These are phyloP conservation scores for Cutaneotrichosporon curvatum DNA, from an alignment of 1,284 basidiomycete species.

Conservation along the genomic window DNA sequence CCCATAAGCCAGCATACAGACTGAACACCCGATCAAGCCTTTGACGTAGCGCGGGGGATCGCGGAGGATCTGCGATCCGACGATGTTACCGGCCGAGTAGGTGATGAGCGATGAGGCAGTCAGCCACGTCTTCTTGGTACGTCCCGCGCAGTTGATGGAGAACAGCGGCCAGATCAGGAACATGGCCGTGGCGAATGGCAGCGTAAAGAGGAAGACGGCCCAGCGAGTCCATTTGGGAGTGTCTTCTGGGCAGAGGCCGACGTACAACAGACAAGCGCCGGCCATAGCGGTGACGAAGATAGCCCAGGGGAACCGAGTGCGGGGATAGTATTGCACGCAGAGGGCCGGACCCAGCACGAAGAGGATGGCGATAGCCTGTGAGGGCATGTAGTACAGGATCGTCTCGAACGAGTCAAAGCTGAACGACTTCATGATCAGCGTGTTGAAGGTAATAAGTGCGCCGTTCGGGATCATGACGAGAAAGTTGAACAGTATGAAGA, in stretches of 20 bases:
- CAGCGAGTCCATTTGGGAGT: conserved; percentile 21
- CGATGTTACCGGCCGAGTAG: conserved; percentile 24
- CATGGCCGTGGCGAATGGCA: conserved; percentile 15
- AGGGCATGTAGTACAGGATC: conserved; percentile 21
- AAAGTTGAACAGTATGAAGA: conserved; percentile 20
- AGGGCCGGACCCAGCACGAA: conserved; percentile 14
- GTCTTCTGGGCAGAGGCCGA: conserved; percentile 14
- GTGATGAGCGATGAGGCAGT: conserved; percentile 13
- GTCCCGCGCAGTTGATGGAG: conserved; percentile 25
- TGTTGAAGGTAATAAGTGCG: conserved; percentile 14
- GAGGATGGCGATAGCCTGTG: conserved; percentile 15
- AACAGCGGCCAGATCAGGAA: conserved; percentile 29
- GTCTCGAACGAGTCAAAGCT: conserved; percentile 20
- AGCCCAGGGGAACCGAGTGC: conserved; percentile 20
- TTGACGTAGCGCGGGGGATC: conserved; percentile 21
- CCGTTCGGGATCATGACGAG: conserved; percentile 25
- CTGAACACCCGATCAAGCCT: conserved; percentile 18
- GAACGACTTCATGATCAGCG: conserved; percentile 19
- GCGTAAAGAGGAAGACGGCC: conserved; percentile 17
- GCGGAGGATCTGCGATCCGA: conserved; percentile 22
- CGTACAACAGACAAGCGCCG: conserved; percentile 20
- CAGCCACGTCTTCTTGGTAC: conserved; percentile 28
- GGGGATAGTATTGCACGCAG: conserved; percentile 12
- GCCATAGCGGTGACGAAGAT: conserved; percentile 13
- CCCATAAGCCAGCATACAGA: conserved; percentile 9